A percentile compares a stretch with the other conserved stretches of the same genome.
phyloP scores from a whole-genome alignment of 495 filamentous ascomycete genomes.

The Pseudoneurospora amorphoporcata region DNA sequence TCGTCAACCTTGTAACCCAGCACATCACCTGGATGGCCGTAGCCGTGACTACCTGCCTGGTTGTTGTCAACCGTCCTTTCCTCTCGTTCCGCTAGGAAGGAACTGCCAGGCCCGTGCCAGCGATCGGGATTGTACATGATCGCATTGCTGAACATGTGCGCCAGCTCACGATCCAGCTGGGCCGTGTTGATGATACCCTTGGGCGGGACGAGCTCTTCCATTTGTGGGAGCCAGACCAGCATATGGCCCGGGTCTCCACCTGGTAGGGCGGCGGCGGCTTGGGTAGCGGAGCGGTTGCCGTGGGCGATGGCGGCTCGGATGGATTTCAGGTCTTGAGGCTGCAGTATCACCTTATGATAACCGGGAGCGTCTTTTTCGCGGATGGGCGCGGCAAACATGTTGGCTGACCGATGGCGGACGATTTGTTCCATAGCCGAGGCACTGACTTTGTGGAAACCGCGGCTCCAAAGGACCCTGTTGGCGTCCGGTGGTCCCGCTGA shows the following conservation, averaged over 20 bases:
- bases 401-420: conserved; percentile 72
- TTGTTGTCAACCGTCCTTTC: conserved; percentile 10
- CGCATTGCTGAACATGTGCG: conserved; percentile 94
- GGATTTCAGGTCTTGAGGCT: conserved; percentile 79
- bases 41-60: conserved; percentile 18
- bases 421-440: conserved; percentile 79
- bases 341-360: conserved; percentile 76
- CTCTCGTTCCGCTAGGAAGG: conserved; percentile 33
- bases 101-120: conserved; percentile 53
- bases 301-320: conserved; percentile 69
- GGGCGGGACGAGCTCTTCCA: conserved; percentile 68
- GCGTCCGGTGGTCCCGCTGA: conserved; percentile 13
- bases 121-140: conserved; percentile 91
- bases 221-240: conserved; percentile 55
- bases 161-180: conserved; percentile 90
- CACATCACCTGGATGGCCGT: conserved; percentile 31
- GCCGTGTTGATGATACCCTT: conserved; percentile 88
- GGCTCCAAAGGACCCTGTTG: conserved; percentile 56
- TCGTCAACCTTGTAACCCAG: conserved; percentile 52
- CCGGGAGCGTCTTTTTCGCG: conserved; percentile 78
- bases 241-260: conserved; percentile 36
- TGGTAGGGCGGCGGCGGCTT: conserved; percentile 44
- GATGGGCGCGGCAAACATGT: conserved; percentile 75
- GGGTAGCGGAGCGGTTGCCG: conserved; percentile 63
- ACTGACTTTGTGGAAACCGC: conserved; percentile 68